Evolutionary conservation across 2,329 filamentous ascomycete species (phyloP).

Genomic region (Apiospora aurea): DNA sequence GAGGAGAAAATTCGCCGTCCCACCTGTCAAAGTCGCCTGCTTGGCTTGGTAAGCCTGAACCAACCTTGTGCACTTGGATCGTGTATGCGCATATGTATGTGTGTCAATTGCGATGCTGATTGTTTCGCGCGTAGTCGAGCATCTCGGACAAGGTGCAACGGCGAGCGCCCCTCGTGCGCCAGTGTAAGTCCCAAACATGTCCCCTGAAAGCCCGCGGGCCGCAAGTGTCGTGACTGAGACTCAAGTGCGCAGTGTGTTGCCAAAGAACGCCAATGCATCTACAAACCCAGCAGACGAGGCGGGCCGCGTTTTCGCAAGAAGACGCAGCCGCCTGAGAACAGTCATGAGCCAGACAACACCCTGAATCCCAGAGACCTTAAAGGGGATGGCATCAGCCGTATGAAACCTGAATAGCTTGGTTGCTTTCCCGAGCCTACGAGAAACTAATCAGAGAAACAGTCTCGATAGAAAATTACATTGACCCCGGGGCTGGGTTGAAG

Average conservation of each 20-base stretch:
- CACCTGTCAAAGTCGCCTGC: constrained; percentile 59
- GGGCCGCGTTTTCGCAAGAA: constrained; percentile 53
- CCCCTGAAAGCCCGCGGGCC: background rate
- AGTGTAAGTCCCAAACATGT: constrained; percentile 45
- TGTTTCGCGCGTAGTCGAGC: constrained; percentile 46
- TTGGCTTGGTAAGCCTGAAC: constrained; percentile 52
- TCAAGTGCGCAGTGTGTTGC: constrained; percentile 44
- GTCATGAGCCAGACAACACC: constrained; percentile 38
- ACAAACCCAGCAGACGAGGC: constrained; percentile 52
- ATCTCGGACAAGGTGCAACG: constrained; percentile 55
- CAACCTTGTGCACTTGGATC: constrained; percentile 17
- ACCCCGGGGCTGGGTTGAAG: constrained; percentile 56
- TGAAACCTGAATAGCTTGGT: background rate
- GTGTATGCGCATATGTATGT: constrained; percentile 23
- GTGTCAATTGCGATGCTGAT: constrained; percentile 6
- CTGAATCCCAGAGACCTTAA: constrained; percentile 37
- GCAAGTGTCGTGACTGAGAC: constrained; percentile 29
- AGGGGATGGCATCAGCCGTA: constrained; percentile 40
- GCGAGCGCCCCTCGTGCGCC: constrained; percentile 48
- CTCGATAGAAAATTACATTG: constrained; percentile 49
- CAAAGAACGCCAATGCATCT: constrained; percentile 50
- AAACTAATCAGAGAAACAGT: constrained; percentile 34
- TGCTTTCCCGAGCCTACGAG: background rate
- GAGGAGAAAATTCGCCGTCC: constrained; percentile 52
- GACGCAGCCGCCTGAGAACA: constrained; percentile 38